These are phyloP conservation scores for Gillenia trifoliata DNA, from an alignment of 306 rosid species.

Conservation along the genomic window DNA sequence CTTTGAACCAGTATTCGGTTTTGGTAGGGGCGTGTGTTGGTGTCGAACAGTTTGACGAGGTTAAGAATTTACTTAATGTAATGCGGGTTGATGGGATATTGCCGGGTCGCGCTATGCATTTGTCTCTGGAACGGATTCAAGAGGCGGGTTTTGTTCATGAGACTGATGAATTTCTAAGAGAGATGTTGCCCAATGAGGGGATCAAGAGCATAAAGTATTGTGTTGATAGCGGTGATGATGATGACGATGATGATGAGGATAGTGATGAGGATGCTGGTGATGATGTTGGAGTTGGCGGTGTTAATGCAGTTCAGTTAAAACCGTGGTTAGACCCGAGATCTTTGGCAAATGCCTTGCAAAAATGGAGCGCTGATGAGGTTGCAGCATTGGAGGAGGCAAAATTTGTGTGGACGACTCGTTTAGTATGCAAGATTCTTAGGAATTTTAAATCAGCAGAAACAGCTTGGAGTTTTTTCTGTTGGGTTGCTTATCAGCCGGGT, in stretches of 20 bases:
- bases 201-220: slow-evolving; percentile 40
- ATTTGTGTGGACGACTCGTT: slow-evolving; percentile 70
- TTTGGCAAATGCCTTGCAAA: slow-evolving; percentile 57
- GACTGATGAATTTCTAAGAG: slow-evolving; percentile 36
- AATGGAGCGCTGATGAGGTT: slow-evolving; percentile 63
- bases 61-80: slow-evolving; percentile 45
- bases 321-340: slow-evolving; percentile 80
- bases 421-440: slow-evolving; percentile 73
- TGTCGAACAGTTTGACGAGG: slow-evolving; percentile 43
- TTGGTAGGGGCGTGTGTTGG: slow-evolving; percentile 45
- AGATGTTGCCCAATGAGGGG: slow-evolving; percentile 45
- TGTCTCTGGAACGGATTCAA: slow-evolving; percentile 42
- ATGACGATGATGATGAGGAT: slow-evolving; percentile 30
- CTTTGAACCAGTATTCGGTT: slow-evolving; percentile 49
- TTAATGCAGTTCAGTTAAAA: slow-evolving; percentile 40
- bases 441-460: slow-evolving; percentile 55
- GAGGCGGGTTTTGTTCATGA: slow-evolving; percentile 52
- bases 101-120: slow-evolving; percentile 49
- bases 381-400: slow-evolving; percentile 59
- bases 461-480: slow-evolving; percentile 81
- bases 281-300: slow-evolving; percentile 22
- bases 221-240: slow-evolving; percentile 35
- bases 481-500: slow-evolving; percentile 71
- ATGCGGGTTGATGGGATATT: slow-evolving; percentile 67
- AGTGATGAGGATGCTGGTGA: slow-evolving; percentile 12